These are phyloP conservation scores for Quercus variabilis DNA, from an alignment of 306 rosid genomes.

Conservation along the genomic window DNA sequence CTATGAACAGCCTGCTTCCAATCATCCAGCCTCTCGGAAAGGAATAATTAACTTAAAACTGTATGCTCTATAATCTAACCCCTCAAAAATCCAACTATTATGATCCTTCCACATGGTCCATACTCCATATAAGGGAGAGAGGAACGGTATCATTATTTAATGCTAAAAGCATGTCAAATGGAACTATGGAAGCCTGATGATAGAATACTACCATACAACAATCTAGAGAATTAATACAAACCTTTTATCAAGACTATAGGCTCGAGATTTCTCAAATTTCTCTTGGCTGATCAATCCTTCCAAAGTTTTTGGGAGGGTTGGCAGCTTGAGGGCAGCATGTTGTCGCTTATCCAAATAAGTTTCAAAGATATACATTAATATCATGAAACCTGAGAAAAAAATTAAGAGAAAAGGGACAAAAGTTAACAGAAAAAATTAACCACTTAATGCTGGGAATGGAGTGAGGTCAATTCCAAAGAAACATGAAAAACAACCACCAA, in stretches of 20 bases:
- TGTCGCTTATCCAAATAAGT: constrained; percentile 84
- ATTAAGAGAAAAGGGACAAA: not conserved
- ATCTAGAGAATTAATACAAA: constrained; percentile 22
- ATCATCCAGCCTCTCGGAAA: no score
- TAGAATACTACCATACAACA: constrained; percentile 10
- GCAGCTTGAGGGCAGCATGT: constrained; percentile 76
- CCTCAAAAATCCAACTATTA: no score
- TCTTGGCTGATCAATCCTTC: constrained; percentile 91
- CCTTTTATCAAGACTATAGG: constrained; percentile 97
- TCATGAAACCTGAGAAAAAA: constrained; percentile 71
- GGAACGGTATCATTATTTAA: not conserved
- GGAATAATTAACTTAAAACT: no score
- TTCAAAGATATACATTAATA: constrained; percentile 85
- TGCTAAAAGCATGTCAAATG: not conserved
- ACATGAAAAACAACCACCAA: not conserved
- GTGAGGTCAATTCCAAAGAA: not conserved
- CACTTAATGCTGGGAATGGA: not conserved
- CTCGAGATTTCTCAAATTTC: constrained; percentile 87
- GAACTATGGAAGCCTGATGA: constrained; percentile 6
- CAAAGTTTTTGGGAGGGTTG: constrained; percentile 86
- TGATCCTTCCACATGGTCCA: no score
- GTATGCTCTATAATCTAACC: no score
- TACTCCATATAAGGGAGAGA: no score
- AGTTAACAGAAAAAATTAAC: not conserved
- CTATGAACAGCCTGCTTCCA: not conserved